These are phyloP conservation scores for Gnomoniopsis smithogilvyi DNA, from an alignment of 2,329 filamentous ascomycete species.

Conservation along the genomic window DNA sequence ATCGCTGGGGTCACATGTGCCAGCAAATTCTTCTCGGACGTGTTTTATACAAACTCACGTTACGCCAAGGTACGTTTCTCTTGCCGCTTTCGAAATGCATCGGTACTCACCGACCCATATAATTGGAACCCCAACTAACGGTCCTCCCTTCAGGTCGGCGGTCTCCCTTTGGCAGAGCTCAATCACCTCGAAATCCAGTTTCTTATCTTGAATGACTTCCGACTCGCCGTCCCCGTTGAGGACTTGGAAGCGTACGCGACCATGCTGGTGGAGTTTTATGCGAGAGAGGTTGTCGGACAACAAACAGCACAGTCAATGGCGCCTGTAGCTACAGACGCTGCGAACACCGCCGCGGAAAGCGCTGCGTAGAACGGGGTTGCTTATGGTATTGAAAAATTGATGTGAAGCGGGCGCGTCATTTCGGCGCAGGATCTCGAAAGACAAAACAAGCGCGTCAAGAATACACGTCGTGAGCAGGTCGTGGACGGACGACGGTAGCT, in stretches of 20 bases:
- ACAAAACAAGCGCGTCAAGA: too few relatives aligned
- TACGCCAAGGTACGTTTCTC: slow-evolving; percentile 81
- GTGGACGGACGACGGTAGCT: too few relatives aligned
- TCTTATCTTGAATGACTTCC: slow-evolving; percentile 91
- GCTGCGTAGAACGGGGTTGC: background rate
- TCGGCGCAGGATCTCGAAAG: too few relatives aligned
- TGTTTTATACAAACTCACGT: slow-evolving; percentile 98
- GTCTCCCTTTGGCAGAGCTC: slow-evolving; percentile 83
- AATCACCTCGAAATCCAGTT: slow-evolving; percentile 98
- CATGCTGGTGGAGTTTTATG: slow-evolving; percentile 98
- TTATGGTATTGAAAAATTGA: too few relatives aligned
- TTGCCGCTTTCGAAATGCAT: background rate
- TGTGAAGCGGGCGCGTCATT: too few relatives aligned
- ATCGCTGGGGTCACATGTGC: slow-evolving; percentile 97
- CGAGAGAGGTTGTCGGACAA: slow-evolving; percentile 72
- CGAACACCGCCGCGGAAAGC: background rate
- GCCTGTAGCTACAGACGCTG: background rate
- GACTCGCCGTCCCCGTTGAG: slow-evolving; percentile 87
- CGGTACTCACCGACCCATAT: background rate
- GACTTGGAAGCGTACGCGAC: slow-evolving; percentile 96
- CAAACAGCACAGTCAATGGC: slow-evolving; percentile 19
- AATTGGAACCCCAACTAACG: background rate
- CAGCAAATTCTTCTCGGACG: slow-evolving; percentile 98
- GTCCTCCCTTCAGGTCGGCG: slow-evolving; percentile 68
- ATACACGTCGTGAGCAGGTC: too few relatives aligned